Evolutionary conservation across 179 eudicot genomes (phyloP), one percentile per base, ranked within the genome.

Genomic region (Spinacia oleracea): DNA sequence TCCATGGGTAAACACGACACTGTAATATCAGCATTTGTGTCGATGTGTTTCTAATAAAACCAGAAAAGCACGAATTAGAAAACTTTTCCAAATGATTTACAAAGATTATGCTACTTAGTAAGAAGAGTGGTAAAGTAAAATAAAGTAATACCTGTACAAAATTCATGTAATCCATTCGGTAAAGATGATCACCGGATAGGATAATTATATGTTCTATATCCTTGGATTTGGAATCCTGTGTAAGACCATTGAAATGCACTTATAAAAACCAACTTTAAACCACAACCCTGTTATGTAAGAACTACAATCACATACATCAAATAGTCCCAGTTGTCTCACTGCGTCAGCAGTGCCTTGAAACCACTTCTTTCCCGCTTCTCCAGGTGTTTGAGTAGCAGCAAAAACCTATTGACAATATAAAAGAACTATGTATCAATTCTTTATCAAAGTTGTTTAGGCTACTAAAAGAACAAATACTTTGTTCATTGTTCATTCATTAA

Each of bases 341-440:
- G 97, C 98, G 87, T 95, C 97, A 73, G 98, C 98, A 12, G 98
- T 95, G 79, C 98, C 98, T 82, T 93, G 98, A 53, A 95, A 95
- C 97, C 98, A 95, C 79, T 62, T 87, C 79, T 89, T 86, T 73
- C 98, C 98, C 15, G 90, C 83, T 83, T 95, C 98, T 71, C 97
- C 98, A 0, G 98, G 91, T 51, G 97, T 95, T 84, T 95, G 98
- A 77, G 98, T 88, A 75, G 98, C 97, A 74, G 97, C 98, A 86
- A 95, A 79, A 73, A 95, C 95, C 97, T 95, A 78, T 35, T 58
- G 3, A 12, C 53, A 15, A 12, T 48, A 48, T 45, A 45, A 9
- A 10, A 15, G 4, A 48, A 48, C 53, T 12, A 48, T 11, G 50
- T 46, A 46, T 46, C 3, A 11, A 45, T n/a, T n/a, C 40, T 38